Conservation (phyloP, 495 filamentous ascomycete genomes). For the Cudoniella acicularis region DNA sequence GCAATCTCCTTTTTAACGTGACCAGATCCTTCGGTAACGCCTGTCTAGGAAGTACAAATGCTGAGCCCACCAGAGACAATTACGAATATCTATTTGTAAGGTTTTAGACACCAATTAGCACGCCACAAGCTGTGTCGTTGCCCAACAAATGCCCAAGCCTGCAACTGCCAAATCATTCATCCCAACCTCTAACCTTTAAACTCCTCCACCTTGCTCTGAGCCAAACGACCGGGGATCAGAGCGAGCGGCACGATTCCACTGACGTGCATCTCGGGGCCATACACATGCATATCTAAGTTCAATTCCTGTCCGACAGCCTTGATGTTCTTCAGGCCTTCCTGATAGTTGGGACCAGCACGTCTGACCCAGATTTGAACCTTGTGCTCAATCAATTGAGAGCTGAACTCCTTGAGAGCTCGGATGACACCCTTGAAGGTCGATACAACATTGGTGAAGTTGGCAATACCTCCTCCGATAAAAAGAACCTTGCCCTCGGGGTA, state of each 20-base stretch:
- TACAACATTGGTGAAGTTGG: slow-evolving; percentile 98
- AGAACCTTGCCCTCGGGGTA: slow-evolving; percentile 92
- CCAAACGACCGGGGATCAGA: slow-evolving; percentile 52
- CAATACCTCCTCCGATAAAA: slow-evolving; percentile 99
- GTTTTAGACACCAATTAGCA: slow-evolving; percentile 17
- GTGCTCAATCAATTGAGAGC: slow-evolving; percentile 85
- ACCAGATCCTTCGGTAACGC: slow-evolving; percentile 7
- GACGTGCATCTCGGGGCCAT: slow-evolving; percentile 92
- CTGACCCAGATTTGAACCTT: slow-evolving; percentile 99
- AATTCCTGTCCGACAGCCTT: slow-evolving; percentile 93
- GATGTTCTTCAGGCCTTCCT: slow-evolving; percentile 99
- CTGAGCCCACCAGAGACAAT: slow-evolving; percentile 9
- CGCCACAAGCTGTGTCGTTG: slow-evolving; percentile 16
- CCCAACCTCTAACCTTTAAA: slow-evolving; percentile 31
- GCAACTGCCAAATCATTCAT: slow-evolving; percentile 4
- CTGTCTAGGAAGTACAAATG: not conserved
- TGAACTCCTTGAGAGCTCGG: slow-evolving; percentile 88
- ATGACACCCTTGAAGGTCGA: slow-evolving; percentile 99
- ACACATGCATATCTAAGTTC: slow-evolving; percentile 91
- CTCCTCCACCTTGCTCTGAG: slow-evolving; percentile 48
- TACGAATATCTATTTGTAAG: slow-evolving; percentile 26
- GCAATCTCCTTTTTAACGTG: not conserved
- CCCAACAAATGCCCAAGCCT: slow-evolving; percentile 16
- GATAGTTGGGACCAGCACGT: slow-evolving; percentile 98
- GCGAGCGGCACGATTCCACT: slow-evolving; percentile 62